Evolutionary conservation across 495 filamentous ascomycete genomes (phyloP), one percentile per base, ranked within the genome.

Genomic region (Talaromyces ruber): DNA sequence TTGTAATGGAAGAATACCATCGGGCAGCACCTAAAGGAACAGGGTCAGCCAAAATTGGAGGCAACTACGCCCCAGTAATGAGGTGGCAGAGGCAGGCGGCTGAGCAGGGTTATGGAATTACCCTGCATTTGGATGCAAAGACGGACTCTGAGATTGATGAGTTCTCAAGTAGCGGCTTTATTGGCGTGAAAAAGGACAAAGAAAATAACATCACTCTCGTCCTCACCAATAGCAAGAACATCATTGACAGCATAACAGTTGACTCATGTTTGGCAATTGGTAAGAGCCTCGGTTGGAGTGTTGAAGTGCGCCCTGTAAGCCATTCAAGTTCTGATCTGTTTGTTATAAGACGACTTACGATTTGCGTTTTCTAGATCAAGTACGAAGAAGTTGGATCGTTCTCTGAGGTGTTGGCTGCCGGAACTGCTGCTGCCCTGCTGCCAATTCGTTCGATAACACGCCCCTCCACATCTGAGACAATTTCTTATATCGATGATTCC

Each of bases 101-200:
- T 9, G 70, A 75, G 6, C 83, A 86, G 43, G 91, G 92, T 1
- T 96, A 82, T 67, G 89, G 88, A 6, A 95, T 96, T 64, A 96
- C 92, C 4, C 77, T 96, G 64, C 92, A 96, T 69, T 73, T 95
- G 52, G 92, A 96, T 67, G 92, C 88, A 67, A 82, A 84, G 72
- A 88, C 83, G 9, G 81, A 90, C 62, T 86, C 82, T 24, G 88
- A 88, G 71, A 81, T 96, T 37, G 92, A 96, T 65, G 92, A 96
- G 76, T 96, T 96, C 64, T 91, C 87, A 57, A 96, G 91, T 0
- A 87, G 83, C 34, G 92, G 88, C 1, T 95, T 96, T 62, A 84
- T 96, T 59, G 92, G 90, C 0, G 86, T 87, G 64, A 81, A 83
- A 50, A 75, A 72, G 32, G 62, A 26, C 21, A 22, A 26, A 82